phyloP scores from a whole-genome alignment of 2,329 filamentous ascomycete species.

The Colletotrichum falcatum region DNA sequence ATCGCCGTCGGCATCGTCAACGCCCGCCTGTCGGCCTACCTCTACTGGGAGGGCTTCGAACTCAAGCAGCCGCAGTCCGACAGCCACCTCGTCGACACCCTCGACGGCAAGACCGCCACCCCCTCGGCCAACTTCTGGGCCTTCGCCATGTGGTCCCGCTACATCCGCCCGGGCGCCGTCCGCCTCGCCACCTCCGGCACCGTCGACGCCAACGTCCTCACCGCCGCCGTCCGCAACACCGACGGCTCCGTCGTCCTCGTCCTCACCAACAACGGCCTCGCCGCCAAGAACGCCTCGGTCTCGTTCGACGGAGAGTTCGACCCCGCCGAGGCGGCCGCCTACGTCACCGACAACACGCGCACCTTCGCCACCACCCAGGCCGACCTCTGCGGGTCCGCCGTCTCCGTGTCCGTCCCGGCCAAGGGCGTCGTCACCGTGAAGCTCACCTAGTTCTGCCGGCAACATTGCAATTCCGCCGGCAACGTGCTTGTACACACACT shows the following conservation, averaged over 20 bases:
- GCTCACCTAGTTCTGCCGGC: constrained; percentile 21
- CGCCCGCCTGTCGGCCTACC: constrained; percentile 62
- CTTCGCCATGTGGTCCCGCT: constrained; percentile 55
- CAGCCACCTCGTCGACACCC: constrained; percentile 47
- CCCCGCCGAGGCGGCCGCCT: constrained; percentile 47
- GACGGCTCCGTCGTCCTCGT: constrained; percentile 54
- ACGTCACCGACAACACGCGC: constrained; percentile 52
- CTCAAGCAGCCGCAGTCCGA: constrained; percentile 46
- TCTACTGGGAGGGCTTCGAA: constrained; percentile 65
- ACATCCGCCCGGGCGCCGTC: constrained; percentile 53
- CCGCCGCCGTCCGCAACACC: constrained; percentile 52
- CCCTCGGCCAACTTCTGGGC: constrained; percentile 54
- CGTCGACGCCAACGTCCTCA: constrained; percentile 47
- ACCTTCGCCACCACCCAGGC: constrained; percentile 42
- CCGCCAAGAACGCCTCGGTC: constrained; percentile 46
- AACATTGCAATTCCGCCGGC: neutral
- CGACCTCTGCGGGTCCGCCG: constrained; percentile 40
- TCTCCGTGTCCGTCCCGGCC: constrained; percentile 44
- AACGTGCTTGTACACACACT: neutral
- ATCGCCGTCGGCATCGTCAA: constrained; percentile 62
- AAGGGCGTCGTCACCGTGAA: constrained; percentile 45
- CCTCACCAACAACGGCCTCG: constrained; percentile 49
- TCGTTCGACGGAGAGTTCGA: constrained; percentile 47
- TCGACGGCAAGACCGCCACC: constrained; percentile 47
- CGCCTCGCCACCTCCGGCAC: constrained; percentile 48